Evolutionary conservation across 805 yeast species (phyloP).

Genomic region (Saturnispora saitoi): DNA sequence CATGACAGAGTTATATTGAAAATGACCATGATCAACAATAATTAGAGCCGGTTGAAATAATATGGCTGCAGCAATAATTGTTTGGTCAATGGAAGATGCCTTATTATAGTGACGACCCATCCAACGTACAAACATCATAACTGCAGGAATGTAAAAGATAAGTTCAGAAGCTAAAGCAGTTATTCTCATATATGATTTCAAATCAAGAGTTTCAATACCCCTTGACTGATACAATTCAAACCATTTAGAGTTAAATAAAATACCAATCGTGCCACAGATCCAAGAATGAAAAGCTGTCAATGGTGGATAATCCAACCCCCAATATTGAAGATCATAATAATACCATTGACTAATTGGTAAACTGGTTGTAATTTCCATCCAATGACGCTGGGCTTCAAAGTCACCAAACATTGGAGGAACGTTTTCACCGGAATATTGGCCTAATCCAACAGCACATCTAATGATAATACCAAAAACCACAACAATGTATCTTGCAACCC

Average conservation of each 20-base stretch:
- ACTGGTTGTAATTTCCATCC: conserved; percentile 86
- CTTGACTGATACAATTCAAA: conserved; percentile 65
- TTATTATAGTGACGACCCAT: conserved; percentile 48
- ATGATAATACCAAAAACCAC: conserved; percentile 66
- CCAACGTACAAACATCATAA: conserved; percentile 61
- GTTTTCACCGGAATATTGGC: conserved; percentile 70
- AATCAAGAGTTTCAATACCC: conserved; percentile 57
- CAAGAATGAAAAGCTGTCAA: conserved; percentile 90
- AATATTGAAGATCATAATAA: conserved; percentile 77
- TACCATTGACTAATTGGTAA: conserved; percentile 79
- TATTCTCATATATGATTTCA: conserved; percentile 79
- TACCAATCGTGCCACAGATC: conserved; percentile 67
- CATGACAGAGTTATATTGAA: conserved; percentile 93
- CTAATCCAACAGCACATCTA: conserved; percentile 80
- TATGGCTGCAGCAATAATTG: conserved; percentile 68
- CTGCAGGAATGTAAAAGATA: conserved; percentile 69
- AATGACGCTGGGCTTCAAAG: conserved; percentile 96
- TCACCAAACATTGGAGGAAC: conserved; percentile 85
- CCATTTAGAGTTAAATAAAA: conserved; percentile 59
- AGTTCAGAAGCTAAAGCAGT: conserved; percentile 73
- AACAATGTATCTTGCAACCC: conserved; percentile 79
- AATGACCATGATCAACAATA: conserved; percentile 93
- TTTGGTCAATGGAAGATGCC: conserved; percentile 61
- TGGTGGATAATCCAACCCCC: conserved; percentile 98
- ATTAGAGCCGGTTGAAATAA: conserved; percentile 76